Conservation (phyloP, 306 rosid species). For the Ormosia semicastrata region DNA sequence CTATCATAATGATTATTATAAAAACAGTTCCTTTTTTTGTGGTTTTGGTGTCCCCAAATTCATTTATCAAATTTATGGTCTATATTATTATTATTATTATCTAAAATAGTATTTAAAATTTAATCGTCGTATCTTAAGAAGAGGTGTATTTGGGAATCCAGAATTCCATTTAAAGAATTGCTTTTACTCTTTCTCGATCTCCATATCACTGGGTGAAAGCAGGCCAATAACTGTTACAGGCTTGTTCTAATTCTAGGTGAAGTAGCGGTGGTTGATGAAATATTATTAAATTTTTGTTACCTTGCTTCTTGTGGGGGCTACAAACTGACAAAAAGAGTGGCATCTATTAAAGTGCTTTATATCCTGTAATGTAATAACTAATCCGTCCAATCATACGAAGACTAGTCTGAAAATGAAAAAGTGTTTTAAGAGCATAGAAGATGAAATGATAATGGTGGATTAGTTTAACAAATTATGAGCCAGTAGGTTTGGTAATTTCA, state of each 20-base stretch:
- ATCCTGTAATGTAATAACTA: conserved; percentile 15
- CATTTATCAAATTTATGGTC: conserved; percentile 18
- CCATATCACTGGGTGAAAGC: not conserved
- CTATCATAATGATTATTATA: conserved; percentile 44
- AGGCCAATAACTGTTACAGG: conserved; percentile 12
- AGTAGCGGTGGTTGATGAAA: conserved; percentile 19
- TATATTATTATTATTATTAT: not conserved
- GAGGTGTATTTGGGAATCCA: not conserved
- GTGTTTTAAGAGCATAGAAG: not conserved
- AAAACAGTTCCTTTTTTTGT: conserved; percentile 15
- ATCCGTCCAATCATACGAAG: conserved; percentile 32
- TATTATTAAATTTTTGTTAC: conserved; percentile 22
- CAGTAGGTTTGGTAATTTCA: conserved; percentile 13
- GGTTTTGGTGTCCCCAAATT: conserved; percentile 19
- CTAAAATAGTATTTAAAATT: not conserved
- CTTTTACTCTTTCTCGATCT: not conserved
- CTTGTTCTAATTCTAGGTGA: not conserved
- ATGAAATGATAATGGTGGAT: conserved; percentile 31
- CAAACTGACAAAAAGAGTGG: conserved; percentile 54
- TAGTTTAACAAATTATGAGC: conserved; percentile 8
- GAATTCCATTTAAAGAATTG: not conserved
- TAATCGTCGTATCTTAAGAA: not conserved
- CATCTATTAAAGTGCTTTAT: conserved; percentile 28
- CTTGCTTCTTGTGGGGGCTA: conserved; percentile 53
- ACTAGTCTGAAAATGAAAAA: conserved; percentile 18